Percentiles rank a stretch among this genome's conserved stretches.
These are phyloP conservation scores for Arthrobotrys sinensis DNA, from an alignment of 2,329 filamentous ascomycete species.

Conservation along the genomic window DNA sequence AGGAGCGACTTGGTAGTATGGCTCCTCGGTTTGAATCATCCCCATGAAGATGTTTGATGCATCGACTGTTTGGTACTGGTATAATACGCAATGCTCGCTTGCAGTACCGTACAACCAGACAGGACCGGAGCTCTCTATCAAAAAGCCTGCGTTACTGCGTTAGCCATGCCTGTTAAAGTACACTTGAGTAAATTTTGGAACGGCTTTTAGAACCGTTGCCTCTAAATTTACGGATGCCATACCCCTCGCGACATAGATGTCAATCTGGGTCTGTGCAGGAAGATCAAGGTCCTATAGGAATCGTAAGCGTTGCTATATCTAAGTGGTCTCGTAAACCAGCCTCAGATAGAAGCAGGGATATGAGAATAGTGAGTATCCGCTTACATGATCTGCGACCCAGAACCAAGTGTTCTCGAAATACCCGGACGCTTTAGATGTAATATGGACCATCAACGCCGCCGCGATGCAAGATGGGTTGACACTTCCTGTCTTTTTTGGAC, in stretches of 20 bases:
- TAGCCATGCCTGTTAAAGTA: background rate
- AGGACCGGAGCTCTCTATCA: slow-evolving; percentile 65
- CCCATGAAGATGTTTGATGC: slow-evolving; percentile 71
- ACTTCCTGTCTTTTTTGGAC: slow-evolving; percentile 69
- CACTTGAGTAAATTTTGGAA: slow-evolving; percentile 36
- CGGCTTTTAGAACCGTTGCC: slow-evolving; percentile 64
- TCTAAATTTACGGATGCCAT: slow-evolving; percentile 51
- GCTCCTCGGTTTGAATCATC: slow-evolving; percentile 71
- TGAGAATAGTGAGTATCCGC: slow-evolving; percentile 66
- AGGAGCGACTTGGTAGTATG: slow-evolving; percentile 69
- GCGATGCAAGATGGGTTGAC: slow-evolving; percentile 67
- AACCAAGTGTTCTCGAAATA: slow-evolving; percentile 66
- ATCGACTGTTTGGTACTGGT: slow-evolving; percentile 71
- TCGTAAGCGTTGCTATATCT: too few relatives aligned
- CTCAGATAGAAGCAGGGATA: too few relatives aligned
- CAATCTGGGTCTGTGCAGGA: slow-evolving; percentile 63
- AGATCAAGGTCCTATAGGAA: slow-evolving; percentile 57
- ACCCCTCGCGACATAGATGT: slow-evolving; percentile 64
- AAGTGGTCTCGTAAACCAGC: too few relatives aligned
- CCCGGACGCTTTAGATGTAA: slow-evolving; percentile 65
- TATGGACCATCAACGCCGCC: slow-evolving; percentile 68
- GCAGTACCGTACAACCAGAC: slow-evolving; percentile 70
- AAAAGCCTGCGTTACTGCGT: slow-evolving; percentile 63
- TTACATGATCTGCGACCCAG: background rate
- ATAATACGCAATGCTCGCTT: slow-evolving; percentile 71